Conservation (phyloP, 768 basidiomycete genomes). For the Boletus pseudo-olivaceus region DNA sequence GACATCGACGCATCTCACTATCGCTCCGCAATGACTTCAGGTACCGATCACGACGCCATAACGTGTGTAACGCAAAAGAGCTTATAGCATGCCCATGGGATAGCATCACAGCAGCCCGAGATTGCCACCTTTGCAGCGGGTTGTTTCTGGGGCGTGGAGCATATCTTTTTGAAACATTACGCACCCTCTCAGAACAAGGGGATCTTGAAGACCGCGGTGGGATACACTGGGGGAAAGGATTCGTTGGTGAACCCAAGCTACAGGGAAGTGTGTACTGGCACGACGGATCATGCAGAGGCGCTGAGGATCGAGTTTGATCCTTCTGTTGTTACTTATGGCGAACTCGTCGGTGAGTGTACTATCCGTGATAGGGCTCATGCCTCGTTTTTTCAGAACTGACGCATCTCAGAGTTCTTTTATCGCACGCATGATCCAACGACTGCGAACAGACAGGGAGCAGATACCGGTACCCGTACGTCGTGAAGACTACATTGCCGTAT, state of each 20-base stretch:
- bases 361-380: not conserved
- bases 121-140: slow-evolving; percentile 51
- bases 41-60: slow-evolving; percentile 1
- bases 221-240: slow-evolving; percentile 72
- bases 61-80: not conserved
- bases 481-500: not conserved
- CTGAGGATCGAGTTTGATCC: slow-evolving; percentile 86
- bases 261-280: slow-evolving; percentile 70
- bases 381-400: not conserved
- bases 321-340: slow-evolving; percentile 67
- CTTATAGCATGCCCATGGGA: slow-evolving; percentile 20
- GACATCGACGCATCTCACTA: slow-evolving; percentile 38
- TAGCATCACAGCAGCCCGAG: slow-evolving; percentile 43
- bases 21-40: slow-evolving; percentile 39
- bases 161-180: slow-evolving; percentile 79
- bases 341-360: slow-evolving; percentile 71
- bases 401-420: slow-evolving; percentile 79
- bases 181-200: slow-evolving; percentile 69
- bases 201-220: slow-evolving; percentile 70
- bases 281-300: slow-evolving; percentile 87
- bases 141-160: slow-evolving; percentile 87
- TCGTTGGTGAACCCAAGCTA: slow-evolving; percentile 61
- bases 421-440: slow-evolving; percentile 93
- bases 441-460: slow-evolving; percentile 70
- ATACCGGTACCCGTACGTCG: slow-evolving; percentile 71